These are phyloP conservation scores for Sporisorium scitamineum DNA, from an alignment of 1,284 basidiomycete species.

Conservation along the genomic window DNA sequence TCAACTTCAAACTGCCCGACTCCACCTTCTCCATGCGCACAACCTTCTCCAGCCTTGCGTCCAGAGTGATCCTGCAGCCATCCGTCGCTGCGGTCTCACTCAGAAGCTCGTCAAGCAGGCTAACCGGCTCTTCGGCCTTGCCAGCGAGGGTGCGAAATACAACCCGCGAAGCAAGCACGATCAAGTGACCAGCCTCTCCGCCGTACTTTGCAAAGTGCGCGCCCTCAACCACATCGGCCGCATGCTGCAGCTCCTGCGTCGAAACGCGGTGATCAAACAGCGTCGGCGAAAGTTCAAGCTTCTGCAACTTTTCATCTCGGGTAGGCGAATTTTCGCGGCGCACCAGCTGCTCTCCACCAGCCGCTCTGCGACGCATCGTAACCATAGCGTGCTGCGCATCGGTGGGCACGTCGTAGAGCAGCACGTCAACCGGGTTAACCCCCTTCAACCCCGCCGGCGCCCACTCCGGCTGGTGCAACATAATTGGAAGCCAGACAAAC, in stretches of 20 bases:
- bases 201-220: slow-evolving; percentile 16
- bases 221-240: slow-evolving; percentile 26
- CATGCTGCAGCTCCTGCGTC: slow-evolving; percentile 23
- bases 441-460: slow-evolving; percentile 22
- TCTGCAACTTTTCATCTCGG: neutral
- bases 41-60: slow-evolving; percentile 35
- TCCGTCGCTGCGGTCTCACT: neutral
- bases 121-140: neutral
- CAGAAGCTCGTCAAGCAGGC: slow-evolving; percentile 16
- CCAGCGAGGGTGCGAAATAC: slow-evolving; percentile 30
- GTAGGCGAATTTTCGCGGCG: neutral
- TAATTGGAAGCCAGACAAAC: slow-evolving; percentile 48
- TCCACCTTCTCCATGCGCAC: slow-evolving; percentile 14
- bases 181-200: slow-evolving; percentile 17
- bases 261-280: slow-evolving; percentile 34
- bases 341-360: slow-evolving; percentile 38
- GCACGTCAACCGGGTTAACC: slow-evolving; percentile 31
- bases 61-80: slow-evolving; percentile 29
- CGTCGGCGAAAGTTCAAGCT: slow-evolving; percentile 13
- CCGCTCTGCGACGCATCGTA: slow-evolving; percentile 42
- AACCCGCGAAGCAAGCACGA: slow-evolving; percentile 23
- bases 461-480: slow-evolving; percentile 49
- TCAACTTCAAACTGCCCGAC: slow-evolving; percentile 11
- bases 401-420: slow-evolving; percentile 57
- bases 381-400: slow-evolving; percentile 54